phyloP scores from a whole-genome alignment of 2,329 filamentous ascomycete genomes.

The Xylariaceae sp. region DNA sequence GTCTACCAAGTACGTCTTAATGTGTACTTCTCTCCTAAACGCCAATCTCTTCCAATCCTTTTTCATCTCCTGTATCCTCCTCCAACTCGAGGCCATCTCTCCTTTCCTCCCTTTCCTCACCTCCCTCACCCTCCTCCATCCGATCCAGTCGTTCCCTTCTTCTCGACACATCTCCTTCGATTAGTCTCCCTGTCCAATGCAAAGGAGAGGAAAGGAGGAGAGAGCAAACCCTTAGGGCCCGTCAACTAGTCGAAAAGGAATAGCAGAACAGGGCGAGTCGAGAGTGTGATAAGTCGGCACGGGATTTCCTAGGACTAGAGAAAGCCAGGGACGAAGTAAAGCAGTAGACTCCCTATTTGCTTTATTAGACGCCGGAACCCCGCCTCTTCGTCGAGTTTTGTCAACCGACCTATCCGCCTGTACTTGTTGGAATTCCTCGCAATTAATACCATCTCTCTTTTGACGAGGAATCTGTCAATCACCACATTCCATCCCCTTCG shows the following conservation, averaged over 20 bases:
- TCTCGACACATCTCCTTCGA: slow-evolving; percentile 34
- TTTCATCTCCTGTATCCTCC: slow-evolving; percentile 48
- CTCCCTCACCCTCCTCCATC: slow-evolving; percentile 34
- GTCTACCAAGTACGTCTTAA: too few species aligned
- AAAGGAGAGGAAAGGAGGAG: slow-evolving; percentile 32
- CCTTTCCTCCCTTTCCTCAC: slow-evolving; percentile 27
- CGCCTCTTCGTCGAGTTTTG: slow-evolving; percentile 25
- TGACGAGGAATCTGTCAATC: slow-evolving; percentile 26
- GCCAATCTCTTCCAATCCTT: slow-evolving; percentile 51
- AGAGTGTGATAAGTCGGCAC: slow-evolving; percentile 14
- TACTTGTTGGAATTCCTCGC: slow-evolving; percentile 30
- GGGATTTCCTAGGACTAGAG: slow-evolving; percentile 11
- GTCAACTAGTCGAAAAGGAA: slow-evolving; percentile 23
- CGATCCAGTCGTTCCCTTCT: slow-evolving; percentile 51
- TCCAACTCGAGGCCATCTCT: slow-evolving; percentile 43
- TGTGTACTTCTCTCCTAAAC: slow-evolving; percentile 34
- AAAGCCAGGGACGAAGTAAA: slow-evolving; percentile 16
- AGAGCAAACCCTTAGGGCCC: slow-evolving; percentile 23
- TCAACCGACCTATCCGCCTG: slow-evolving; percentile 14
- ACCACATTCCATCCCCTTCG: slow-evolving; percentile 25
- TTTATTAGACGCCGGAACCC: slow-evolving; percentile 23
- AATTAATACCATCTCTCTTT: slow-evolving; percentile 20
- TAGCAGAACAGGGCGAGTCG: slow-evolving; percentile 19
- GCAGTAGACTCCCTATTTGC: slow-evolving; percentile 20
- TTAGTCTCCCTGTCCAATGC: slow-evolving; percentile 38